Conservation (phyloP, 2,329 filamentous ascomycete species). For the Neurospora sp. region DNA sequence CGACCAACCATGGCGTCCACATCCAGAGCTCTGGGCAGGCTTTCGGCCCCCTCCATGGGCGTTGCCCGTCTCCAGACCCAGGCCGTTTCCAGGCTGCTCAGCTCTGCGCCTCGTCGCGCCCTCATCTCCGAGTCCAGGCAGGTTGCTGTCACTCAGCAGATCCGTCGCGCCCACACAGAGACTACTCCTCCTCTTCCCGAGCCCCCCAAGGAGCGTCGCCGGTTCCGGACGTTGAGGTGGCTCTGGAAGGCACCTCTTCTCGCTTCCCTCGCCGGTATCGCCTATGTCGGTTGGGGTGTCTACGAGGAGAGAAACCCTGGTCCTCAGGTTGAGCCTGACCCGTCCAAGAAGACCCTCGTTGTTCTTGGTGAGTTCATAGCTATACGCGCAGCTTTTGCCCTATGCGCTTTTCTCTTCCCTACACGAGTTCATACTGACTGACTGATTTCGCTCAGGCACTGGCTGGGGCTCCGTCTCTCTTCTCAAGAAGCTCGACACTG, state of each 20-base stretch:
- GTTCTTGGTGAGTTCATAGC: constrained; percentile 60
- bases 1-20: constrained; percentile 22
- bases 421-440: constrained; percentile 15
- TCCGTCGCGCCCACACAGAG: constrained; percentile 20
- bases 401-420: neutral
- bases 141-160: constrained; percentile 17
- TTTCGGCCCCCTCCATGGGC: constrained; percentile 20
- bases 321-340: constrained; percentile 70
- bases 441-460: constrained; percentile 51
- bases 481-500: constrained; percentile 95
- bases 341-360: constrained; percentile 91
- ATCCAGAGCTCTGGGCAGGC: constrained; percentile 23
- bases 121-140: constrained; percentile 14
- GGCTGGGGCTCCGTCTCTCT: constrained; percentile 94
- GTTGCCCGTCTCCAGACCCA: constrained; percentile 16
- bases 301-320: constrained; percentile 73
- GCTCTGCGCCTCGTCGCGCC: constrained; percentile 17
- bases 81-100: constrained; percentile 19
- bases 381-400: neutral
- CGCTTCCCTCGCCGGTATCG: constrained; percentile 57
- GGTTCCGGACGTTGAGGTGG: constrained; percentile 67
- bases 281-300: constrained; percentile 68
- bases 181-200: constrained; percentile 23
- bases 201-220: constrained; percentile 40
- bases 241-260: constrained; percentile 76